Evolutionary conservation across 1,139 yeast species (phyloP).

Genomic region (Debaryomyces nepalensis): DNA sequence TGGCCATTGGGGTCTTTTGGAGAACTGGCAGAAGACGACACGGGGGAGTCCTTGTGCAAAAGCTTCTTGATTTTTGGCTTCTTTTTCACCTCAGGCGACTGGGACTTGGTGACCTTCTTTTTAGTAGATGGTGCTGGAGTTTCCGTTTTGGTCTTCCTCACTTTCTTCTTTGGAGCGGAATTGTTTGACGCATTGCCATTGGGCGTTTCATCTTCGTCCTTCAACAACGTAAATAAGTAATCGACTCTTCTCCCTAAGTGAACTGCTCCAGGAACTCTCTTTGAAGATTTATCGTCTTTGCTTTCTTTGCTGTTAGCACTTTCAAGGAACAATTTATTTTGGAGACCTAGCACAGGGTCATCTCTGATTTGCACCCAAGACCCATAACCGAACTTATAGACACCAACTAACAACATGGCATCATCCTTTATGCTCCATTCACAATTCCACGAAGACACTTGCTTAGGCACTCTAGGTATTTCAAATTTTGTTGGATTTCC

Average conservation of each 20-base stretch:
- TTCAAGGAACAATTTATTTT: constrained; percentile 79
- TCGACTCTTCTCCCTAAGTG: constrained; percentile 95
- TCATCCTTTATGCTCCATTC: constrained; percentile 86
- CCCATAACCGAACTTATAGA: constrained; percentile 92
- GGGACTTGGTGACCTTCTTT: constrained; percentile 23
- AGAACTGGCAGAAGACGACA: constrained; percentile 14
- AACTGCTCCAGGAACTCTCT: constrained; percentile 88
- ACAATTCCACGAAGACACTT: constrained; percentile 90
- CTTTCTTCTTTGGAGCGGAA: constrained; percentile 22
- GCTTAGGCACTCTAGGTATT: constrained; percentile 68
- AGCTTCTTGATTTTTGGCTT: constrained; percentile 21
- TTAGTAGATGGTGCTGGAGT: constrained; percentile 19
- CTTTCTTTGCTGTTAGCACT: constrained; percentile 34
- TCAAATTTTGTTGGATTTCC: constrained; percentile 62
- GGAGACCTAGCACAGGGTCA: constrained; percentile 88
- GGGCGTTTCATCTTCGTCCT: constrained; percentile 51
- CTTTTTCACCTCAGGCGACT: constrained; percentile 24
- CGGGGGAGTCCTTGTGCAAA: constrained; percentile 16
- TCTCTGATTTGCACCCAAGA: constrained; percentile 94
- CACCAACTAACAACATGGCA: constrained; percentile 84
- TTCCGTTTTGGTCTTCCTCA: constrained; percentile 26
- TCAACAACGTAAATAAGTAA: constrained; percentile 72
- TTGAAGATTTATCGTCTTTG: constrained; percentile 49
- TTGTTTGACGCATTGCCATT: constrained; percentile 14
- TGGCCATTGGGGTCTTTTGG: constrained; percentile 17